Evolutionary conservation across 176 grass and related monocot genomes (phyloP), one percentile per base, ranked within the genome.

Genomic region (Lolium rigidum): DNA sequence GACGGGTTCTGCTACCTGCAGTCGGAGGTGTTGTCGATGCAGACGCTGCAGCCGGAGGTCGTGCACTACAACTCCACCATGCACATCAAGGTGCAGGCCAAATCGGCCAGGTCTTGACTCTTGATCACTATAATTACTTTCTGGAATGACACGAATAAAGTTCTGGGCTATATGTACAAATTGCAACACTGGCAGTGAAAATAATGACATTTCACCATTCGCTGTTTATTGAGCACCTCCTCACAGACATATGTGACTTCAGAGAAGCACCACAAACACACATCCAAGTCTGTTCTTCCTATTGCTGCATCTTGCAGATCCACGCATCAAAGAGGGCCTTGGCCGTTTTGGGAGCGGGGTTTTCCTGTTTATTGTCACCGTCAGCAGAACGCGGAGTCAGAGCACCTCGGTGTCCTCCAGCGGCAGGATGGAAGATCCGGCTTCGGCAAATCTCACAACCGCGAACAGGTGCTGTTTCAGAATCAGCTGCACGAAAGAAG

Each of bases 51-150:
- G 51, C 43, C 88, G 5, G 77, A 85, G 70, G 9, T 70, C 7
- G n/a, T 76, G 24, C 88, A 90, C 78, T 90, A 90, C 26, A 90
- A 86, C 54, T 86, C 88, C 50, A 77, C 88, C 70, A 69, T 86
- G 83, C 62, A 70, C 26, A 67, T 90, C 83, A 90, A 90, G 47
- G 74, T 90, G 41, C 80, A 79, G 81, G 18, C 17, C 59, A 76
- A 10, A 35, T 17, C 3, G 7, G 7, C 70, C 2, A 35, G 35
- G 18, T 75, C 39, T 22, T 74, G 64, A 70, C 11, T 28, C n/a
- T 5, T 35, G 9, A 12, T 2, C 47, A 10, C n/a, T 50, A 20
- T 14, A 41, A 7, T 18, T 8, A 38, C 41, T 1, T 16, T 16
- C 51, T 35, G 10, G 47, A 48, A 74, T 35, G 26, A 22, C 37